Percentiles rank a stretch among this genome's conserved stretches.
Evolutionary conservation across 1,139 yeast species (phyloP).

Genomic region (Taphrina deformans): DNA sequence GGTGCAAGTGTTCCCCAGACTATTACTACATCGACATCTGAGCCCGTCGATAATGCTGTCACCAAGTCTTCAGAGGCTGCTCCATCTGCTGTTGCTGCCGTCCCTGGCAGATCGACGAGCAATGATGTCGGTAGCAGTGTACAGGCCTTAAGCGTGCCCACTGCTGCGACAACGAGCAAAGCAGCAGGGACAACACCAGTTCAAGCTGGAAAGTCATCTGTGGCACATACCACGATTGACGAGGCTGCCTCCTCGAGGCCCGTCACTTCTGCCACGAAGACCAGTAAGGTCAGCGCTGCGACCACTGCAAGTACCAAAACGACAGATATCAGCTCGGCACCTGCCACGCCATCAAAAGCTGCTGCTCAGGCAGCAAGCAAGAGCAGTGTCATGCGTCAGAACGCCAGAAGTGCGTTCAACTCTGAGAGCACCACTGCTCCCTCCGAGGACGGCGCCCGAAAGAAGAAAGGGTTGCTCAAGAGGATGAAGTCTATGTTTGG

Average conservation of each 20-base stretch:
- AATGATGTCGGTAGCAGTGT: neutral
- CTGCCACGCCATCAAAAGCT: constrained; percentile 15
- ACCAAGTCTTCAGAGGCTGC: neutral
- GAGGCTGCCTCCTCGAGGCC: neutral
- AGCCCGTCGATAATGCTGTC: neutral
- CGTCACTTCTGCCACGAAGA: constrained; percentile 1
- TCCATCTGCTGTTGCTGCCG: neutral
- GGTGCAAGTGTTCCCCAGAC: neutral
- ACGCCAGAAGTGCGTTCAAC: constrained; percentile 1
- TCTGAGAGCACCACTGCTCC: constrained; percentile 10
- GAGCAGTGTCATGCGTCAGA: constrained; percentile 3
- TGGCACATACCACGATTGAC: neutral
- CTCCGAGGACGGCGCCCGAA: neutral
- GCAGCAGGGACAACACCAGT: neutral
- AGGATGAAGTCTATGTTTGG: constrained; percentile 25
- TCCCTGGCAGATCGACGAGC: neutral
- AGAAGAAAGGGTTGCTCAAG: constrained; percentile 23
- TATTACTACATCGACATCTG: neutral
- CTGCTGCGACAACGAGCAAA: neutral
- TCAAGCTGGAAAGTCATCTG: neutral
- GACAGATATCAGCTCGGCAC: constrained; percentile 6
- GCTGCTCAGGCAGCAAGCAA: constrained; percentile 30
- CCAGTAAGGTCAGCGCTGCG: neutral
- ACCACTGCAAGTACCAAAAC: neutral
- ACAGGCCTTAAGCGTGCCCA: neutral